Percentiles rank a stretch among this genome's conserved stretches.
Evolutionary conservation across 306 rosid genomes (phyloP).

Genomic region (Trifolium repens): DNA sequence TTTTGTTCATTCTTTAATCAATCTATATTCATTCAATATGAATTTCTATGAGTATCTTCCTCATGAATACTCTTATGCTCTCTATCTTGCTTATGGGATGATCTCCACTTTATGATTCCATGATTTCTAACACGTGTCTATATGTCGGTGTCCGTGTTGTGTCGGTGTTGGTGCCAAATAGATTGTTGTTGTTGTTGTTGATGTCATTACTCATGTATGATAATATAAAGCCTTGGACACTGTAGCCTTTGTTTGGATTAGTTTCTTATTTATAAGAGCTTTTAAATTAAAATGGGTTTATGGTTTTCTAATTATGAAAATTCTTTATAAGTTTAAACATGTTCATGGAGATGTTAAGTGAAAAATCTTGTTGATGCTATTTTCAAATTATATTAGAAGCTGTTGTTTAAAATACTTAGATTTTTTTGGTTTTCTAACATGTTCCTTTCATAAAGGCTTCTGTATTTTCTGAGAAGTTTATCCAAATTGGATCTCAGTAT

Average conservation of each 20-base stretch:
- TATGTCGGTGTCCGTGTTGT: neutral
- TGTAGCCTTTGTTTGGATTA: neutral
- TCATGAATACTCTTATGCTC: no score
- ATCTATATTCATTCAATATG: no score
- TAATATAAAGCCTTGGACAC: neutral
- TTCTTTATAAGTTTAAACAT: neutral
- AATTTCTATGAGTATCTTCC: no score
- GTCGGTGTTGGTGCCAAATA: neutral
- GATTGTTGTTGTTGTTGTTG: neutral
- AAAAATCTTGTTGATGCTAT: neutral
- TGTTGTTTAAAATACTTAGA: neutral
- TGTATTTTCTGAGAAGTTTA: neutral
- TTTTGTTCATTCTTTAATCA: no score
- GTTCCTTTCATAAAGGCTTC: neutral
- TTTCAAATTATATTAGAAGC: neutral
- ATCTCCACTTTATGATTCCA: no score
- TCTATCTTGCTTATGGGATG: no score
- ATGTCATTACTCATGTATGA: no score
- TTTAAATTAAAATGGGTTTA: neutral
- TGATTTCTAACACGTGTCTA: no score
- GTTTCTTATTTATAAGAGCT: neutral
- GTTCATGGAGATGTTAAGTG: neutral
- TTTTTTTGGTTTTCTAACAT: neutral
- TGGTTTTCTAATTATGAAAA: neutral
- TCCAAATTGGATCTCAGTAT: slow-evolving; percentile 1